Conservation (phyloP, 1,139 yeast genomes). For the Geotrichum europaeum region DNA sequence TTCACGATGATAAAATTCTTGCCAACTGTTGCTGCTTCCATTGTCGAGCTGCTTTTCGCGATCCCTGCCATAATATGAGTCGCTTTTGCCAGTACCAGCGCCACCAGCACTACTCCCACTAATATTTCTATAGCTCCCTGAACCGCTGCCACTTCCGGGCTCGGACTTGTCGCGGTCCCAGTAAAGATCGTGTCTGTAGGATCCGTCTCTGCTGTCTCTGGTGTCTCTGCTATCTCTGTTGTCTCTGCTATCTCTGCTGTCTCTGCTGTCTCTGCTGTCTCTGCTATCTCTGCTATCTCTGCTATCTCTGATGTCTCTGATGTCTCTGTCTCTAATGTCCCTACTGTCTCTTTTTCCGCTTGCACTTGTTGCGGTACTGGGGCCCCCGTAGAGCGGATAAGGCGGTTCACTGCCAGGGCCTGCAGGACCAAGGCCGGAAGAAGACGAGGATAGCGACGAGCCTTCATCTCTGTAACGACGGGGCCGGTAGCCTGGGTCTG, state of each 20-base stretch:
- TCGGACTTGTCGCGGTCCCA: background rate
- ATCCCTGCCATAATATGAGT: background rate
- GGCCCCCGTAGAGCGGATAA: background rate
- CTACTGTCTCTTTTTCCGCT: background rate
- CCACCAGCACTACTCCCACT: background rate
- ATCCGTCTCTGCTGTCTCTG: background rate
- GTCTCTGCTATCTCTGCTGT: background rate
- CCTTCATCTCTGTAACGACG: background rate
- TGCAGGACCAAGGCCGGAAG: background rate
- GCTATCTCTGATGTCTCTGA: background rate
- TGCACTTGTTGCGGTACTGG: background rate
- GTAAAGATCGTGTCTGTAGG: background rate
- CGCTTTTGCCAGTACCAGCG: background rate
- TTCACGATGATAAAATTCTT: background rate
- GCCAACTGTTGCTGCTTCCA: background rate
- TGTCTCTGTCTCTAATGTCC: background rate
- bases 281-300: background rate
- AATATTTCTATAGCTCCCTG: background rate
- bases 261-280: background rate
- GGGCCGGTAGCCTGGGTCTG: background rate
- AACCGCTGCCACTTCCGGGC: background rate
- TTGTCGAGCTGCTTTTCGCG: background rate
- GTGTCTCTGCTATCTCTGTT: background rate
- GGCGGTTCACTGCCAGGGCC: background rate
- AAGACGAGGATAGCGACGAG: background rate